phyloP scores from a whole-genome alignment of 73 alveolate genomes.

The Paramecium biaurelia region DNA sequence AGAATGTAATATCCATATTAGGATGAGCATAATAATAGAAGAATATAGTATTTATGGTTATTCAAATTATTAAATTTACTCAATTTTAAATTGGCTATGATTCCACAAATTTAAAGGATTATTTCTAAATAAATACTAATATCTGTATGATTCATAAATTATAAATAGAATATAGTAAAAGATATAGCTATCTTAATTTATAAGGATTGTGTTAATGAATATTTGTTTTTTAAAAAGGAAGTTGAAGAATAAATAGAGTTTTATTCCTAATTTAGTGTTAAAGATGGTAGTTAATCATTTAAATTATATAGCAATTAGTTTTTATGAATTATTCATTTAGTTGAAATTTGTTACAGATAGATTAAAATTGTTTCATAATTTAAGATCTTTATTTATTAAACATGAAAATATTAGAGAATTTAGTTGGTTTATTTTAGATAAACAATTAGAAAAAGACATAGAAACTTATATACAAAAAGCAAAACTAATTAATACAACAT shows the following conservation, averaged over 20 bases:
- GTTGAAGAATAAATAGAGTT: background rate
- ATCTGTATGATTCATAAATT: background rate
- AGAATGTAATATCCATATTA: background rate
- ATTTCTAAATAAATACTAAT: background rate
- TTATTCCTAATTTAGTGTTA: background rate
- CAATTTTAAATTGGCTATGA: slow-evolving; percentile 5
- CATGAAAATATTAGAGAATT: background rate
- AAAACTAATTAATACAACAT: background rate
- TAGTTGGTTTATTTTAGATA: background rate
- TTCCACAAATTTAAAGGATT: background rate
- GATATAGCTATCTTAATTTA: background rate
- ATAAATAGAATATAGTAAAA: background rate
- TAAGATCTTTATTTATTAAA: background rate
- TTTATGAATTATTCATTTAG: background rate
- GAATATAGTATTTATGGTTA: slow-evolving; percentile 1
- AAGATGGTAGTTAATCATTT: background rate
- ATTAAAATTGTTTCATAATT: background rate
- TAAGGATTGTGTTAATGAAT: slow-evolving; percentile 35
- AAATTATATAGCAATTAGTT: background rate
- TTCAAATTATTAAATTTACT: slow-evolving; percentile 29
- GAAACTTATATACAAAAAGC: background rate
- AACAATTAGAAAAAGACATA: background rate
- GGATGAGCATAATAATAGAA: slow-evolving; percentile 11
- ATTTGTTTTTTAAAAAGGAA: background rate
- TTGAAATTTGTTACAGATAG: background rate